phyloP scores from a whole-genome alignment of 805 yeast species.

The Debaryomyces castellii region DNA sequence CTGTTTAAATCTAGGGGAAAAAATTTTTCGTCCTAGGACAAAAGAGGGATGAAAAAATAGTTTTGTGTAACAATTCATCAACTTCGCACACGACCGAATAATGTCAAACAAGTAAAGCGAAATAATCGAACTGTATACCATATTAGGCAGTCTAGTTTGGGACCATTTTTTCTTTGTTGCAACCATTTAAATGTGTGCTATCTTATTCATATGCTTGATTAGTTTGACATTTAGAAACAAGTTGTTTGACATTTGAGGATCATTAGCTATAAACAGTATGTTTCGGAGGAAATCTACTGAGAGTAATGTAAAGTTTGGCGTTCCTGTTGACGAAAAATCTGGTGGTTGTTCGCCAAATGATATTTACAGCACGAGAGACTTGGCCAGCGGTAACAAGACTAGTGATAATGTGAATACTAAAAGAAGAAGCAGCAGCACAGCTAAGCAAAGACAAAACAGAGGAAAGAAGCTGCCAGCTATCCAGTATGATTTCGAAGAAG shows the following conservation, averaged over 20 bases:
- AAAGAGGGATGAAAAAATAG: conserved; percentile 2
- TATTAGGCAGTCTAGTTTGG: conserved; percentile 5
- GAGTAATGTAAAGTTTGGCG: not conserved
- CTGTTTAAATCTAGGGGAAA: conserved; percentile 1
- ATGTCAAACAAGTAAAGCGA: not conserved
- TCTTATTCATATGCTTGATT: too few relatives aligned
- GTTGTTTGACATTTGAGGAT: too few relatives aligned
- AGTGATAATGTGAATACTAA: not conserved
- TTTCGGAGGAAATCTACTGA: not conserved
- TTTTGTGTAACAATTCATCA: conserved; percentile 2
- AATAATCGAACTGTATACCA: not conserved
- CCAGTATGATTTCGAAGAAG: conserved; percentile 5
- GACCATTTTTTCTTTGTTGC: not conserved
- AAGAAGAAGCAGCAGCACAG: not conserved
- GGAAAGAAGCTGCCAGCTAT: not conserved
- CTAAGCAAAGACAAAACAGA: not conserved
- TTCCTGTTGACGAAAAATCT: not conserved
- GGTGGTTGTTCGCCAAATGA: not conserved
- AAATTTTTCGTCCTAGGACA: conserved; percentile 8
- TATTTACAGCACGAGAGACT: not conserved
- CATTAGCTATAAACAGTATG: not conserved
- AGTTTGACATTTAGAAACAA: not conserved
- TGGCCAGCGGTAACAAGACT: not conserved
- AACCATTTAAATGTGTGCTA: not conserved
- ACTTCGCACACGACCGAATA: not conserved